Evolutionary conservation across 2,329 filamentous ascomycete species (phyloP).

Genomic region (Colletotrichum liriopes): DNA sequence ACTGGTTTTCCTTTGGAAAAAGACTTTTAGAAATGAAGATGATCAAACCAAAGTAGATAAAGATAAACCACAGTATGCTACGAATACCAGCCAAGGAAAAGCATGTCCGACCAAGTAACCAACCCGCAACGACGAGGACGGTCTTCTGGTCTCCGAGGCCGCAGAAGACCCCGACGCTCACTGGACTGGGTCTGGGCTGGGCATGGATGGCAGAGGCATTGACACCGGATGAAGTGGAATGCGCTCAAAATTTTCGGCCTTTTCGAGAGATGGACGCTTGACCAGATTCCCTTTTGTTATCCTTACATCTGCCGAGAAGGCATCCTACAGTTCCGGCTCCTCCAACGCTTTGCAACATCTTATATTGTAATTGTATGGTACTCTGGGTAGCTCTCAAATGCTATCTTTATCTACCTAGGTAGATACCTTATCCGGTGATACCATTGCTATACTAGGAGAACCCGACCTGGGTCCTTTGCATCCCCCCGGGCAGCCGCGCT

Average conservation of each 20-base stretch:
- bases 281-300: not conserved
- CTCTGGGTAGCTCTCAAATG: not conserved
- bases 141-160: constrained; percentile 24
- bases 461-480: not conserved
- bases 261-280: not conserved
- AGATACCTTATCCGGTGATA: not conserved
- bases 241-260: constrained; percentile 1
- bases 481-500: not conserved
- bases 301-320: not conserved
- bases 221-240: constrained; percentile 11
- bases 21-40: too few species aligned
- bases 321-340: not conserved
- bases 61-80: not conserved
- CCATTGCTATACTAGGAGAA: too few species aligned
- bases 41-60: not conserved
- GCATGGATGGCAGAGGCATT: not conserved
- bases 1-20: too few species aligned
- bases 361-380: not conserved
- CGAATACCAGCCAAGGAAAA: too few species aligned
- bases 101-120: not conserved
- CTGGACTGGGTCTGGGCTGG: not conserved
- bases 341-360: not conserved
- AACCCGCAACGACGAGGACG: not conserved
- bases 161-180: constrained; percentile 15
- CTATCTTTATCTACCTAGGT: not conserved